Base-by-base conservation (phyloP, 257 asterid species). In the Solanum gandarillasii region DNA sequence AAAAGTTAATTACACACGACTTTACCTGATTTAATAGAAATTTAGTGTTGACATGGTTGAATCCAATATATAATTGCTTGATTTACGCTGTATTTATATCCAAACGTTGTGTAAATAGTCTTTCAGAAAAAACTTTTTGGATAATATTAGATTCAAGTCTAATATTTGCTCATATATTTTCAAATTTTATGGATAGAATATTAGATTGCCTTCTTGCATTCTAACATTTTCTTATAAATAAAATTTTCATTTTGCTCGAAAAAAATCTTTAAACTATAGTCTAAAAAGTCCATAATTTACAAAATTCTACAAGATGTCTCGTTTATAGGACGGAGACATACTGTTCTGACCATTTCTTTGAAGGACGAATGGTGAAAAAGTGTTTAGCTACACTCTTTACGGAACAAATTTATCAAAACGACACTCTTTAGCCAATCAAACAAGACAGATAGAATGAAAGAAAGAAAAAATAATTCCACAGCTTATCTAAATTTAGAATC, bases 361-460 rank as follows among this genome's bases (percentile, higher is more conserved):
- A 55, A 55, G 10, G n/a, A 1, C 0, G 5, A 58, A 58, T 0
- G 27, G n/a, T 52, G 11, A 58, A 58, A 1, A 58, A 58, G 27
- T 58, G 2, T 20, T 58, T 58, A 7, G 5, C 4, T 0, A 7
- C 9, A 52, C 1, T 55, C 0, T 3, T 20, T 58, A 7, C 2
- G 5, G 11, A 58, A 58, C 0, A 58, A 1, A 0, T 1, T 21
- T 21, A 58, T 8, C 5, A 21, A 58, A 20, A 0, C 2, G 25
- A 46, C 60, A 14, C 5, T 58, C 3, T 58, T 58, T 21, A 58
- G 3, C 11, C 11, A 20, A 58, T 58, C 1, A 58, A 58, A 3
- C 4, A 58, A 58, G 12, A 58, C 0, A 0, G 2, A 55, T 7
- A 1, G 11, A 20, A 55, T 18, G 4, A 55, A 52, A 18, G 0